These are phyloP conservation scores for Kazachstania bromeliacearum DNA, from an alignment of 805 yeast species.

Conservation along the genomic window DNA sequence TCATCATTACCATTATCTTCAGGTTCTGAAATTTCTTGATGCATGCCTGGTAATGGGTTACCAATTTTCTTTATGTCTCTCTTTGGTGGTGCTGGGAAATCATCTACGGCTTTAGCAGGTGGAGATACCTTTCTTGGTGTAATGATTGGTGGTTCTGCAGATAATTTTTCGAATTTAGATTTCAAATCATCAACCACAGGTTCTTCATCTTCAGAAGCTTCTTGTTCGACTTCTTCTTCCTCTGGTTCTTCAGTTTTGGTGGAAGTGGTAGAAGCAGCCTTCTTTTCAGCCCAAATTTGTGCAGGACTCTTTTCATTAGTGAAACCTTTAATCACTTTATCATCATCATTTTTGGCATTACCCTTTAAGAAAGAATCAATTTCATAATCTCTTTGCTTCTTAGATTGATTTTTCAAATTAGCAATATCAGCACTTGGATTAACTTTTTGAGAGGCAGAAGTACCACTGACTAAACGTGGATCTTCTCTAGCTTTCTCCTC, in stretches of 20 bases:
- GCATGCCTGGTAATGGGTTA: constrained; percentile 29
- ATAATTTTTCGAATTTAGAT: constrained; percentile 30
- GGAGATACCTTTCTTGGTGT: constrained; percentile 20
- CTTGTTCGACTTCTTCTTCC: constrained; percentile 14
- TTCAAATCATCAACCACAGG: constrained; percentile 29
- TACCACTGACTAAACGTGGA: constrained; percentile 31
- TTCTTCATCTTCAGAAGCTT: constrained; percentile 19
- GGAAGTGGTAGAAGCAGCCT: constrained; percentile 34
- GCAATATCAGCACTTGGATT: constrained; percentile 28
- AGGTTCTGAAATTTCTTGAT: constrained; percentile 16
- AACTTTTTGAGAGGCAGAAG: constrained; percentile 14
- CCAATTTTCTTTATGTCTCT: constrained; percentile 21
- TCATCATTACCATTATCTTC: constrained; percentile 19
- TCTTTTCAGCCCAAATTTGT: constrained; percentile 89
- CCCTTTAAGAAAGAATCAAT: constrained; percentile 22
- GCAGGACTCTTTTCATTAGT: constrained; percentile 86
- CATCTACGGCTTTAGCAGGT: constrained; percentile 4
- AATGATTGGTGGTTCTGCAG: constrained; percentile 23
- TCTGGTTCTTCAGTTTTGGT: constrained; percentile 8
- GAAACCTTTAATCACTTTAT: constrained; percentile 48
- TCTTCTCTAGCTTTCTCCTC: constrained; percentile 36
- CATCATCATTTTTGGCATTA: constrained; percentile 12
- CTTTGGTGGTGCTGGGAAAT: constrained; percentile 9
- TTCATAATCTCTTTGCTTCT: constrained; percentile 30
- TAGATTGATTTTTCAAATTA: constrained; percentile 29